Conservation (phyloP, 2,329 filamentous ascomycete genomes). For the Mycosphaerelloides madeirae region DNA sequence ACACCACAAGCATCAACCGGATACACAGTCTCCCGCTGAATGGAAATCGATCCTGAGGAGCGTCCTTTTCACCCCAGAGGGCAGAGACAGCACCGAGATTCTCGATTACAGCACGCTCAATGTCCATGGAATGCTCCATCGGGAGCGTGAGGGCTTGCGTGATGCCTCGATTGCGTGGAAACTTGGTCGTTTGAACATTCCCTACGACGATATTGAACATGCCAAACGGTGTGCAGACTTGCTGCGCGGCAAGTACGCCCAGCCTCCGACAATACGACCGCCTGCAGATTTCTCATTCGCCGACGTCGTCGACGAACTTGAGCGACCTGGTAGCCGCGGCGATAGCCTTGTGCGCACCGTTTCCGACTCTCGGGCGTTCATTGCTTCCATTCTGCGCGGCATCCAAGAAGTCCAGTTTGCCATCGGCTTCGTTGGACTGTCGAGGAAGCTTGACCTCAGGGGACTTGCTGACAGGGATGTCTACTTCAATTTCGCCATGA, state of each 20-base stretch:
- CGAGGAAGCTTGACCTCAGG: slow-evolving; percentile 68
- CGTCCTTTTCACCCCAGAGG: slow-evolving; percentile 81
- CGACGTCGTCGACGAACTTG: slow-evolving; percentile 70
- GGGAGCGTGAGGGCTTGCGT: slow-evolving; percentile 76
- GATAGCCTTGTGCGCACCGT: slow-evolving; percentile 74
- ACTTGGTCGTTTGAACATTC: slow-evolving; percentile 81
- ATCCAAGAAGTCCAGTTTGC: slow-evolving; percentile 97
- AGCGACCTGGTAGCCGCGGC: slow-evolving; percentile 60
- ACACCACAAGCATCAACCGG: slow-evolving; percentile 62
- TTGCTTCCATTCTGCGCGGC: slow-evolving; percentile 81
- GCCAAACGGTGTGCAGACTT: slow-evolving; percentile 55
- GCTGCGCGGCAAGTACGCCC: slow-evolving; percentile 39
- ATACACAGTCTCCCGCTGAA: slow-evolving; percentile 72
- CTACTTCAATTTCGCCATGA: slow-evolving; percentile 84
- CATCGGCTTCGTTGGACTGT: slow-evolving; percentile 82
- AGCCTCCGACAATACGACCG: slow-evolving; percentile 27
- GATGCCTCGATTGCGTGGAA: slow-evolving; percentile 90
- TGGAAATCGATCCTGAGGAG: slow-evolving; percentile 87
- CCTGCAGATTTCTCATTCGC: slow-evolving; percentile 59
- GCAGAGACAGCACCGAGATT: slow-evolving; percentile 77
- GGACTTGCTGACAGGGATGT: slow-evolving; percentile 66
- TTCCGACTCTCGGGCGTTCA: slow-evolving; percentile 87
- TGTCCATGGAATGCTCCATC: slow-evolving; percentile 84
- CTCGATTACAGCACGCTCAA: slow-evolving; percentile 85
- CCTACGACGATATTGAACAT: slow-evolving; percentile 75